These are phyloP conservation scores for Rhizophora apiculata DNA, from an alignment of 345 rosid species.

Conservation along the genomic window DNA sequence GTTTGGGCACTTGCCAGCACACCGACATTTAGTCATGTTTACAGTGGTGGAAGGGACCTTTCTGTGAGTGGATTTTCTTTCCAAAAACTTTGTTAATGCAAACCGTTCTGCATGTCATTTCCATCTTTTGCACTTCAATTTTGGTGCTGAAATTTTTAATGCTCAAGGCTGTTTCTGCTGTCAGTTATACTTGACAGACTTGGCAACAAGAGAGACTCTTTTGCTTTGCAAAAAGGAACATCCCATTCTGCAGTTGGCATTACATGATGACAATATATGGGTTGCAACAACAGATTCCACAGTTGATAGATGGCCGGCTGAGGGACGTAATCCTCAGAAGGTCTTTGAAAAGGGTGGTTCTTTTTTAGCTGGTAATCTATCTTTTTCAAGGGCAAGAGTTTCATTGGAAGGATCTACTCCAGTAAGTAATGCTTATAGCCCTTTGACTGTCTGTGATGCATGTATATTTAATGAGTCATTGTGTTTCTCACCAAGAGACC, in stretches of 20 bases:
- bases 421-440: constrained; percentile 45
- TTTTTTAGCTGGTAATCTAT: constrained; percentile 94
- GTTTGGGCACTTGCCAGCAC: constrained; percentile 99
- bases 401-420: constrained; percentile 92
- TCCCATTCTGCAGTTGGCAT: constrained; percentile 79
- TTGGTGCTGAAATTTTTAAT: constrained; percentile 15
- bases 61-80: constrained; percentile 61
- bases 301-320: constrained; percentile 90
- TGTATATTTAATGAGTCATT: background rate
- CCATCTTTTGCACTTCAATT: constrained; percentile 6
- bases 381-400: constrained; percentile 93
- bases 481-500: background rate
- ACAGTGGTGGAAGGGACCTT: constrained; percentile 98
- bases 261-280: constrained; percentile 95
- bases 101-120: background rate
- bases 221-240: constrained; percentile 92
- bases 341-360: constrained; percentile 85
- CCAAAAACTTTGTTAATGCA: background rate
- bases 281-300: constrained; percentile 91
- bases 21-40: constrained; percentile 90
- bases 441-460: background rate
- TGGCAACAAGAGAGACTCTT: constrained; percentile 88
- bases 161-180: constrained; percentile 20
- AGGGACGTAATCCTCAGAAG: constrained; percentile 82
- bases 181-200: constrained; percentile 96